phyloP scores from a whole-genome alignment of 108 stramenopile species.

The Schizochytrium sp. region DNA sequence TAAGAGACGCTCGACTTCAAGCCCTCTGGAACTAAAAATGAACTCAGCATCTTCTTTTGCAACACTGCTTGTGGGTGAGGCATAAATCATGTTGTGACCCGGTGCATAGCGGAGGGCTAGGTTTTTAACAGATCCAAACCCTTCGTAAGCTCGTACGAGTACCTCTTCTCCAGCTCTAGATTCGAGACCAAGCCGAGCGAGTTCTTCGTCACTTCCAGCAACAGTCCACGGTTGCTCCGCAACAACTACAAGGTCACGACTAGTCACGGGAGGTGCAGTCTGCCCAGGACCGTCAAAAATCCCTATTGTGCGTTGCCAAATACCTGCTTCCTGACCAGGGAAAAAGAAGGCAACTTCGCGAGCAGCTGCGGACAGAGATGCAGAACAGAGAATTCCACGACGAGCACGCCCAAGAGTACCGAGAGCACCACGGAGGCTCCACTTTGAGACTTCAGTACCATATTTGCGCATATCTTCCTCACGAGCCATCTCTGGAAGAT shows the following conservation, averaged over 20 bases:
- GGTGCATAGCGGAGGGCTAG: neutral
- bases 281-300: neutral
- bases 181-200: slow-evolving; percentile 17
- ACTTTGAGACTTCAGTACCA: neutral
- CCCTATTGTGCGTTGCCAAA: neutral
- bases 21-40: neutral
- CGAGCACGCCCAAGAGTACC: neutral
- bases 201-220: neutral
- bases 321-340: neutral
- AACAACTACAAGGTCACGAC: neutral
- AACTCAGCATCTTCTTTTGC: neutral
- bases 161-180: neutral
- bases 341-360: slow-evolving; percentile 43
- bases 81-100: neutral
- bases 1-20: slow-evolving; percentile 24
- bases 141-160: neutral
- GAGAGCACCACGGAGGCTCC: slow-evolving; percentile 33
- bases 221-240: neutral
- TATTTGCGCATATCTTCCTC: neutral
- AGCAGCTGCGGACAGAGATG: neutral
- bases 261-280: neutral
- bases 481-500: slow-evolving; percentile 2
- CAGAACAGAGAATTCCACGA: slow-evolving; percentile 20
- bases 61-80: neutral
- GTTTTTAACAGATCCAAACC: neutral